Conservation (phyloP, 768 basidiomycete genomes). For the Rickenella mellea region DNA sequence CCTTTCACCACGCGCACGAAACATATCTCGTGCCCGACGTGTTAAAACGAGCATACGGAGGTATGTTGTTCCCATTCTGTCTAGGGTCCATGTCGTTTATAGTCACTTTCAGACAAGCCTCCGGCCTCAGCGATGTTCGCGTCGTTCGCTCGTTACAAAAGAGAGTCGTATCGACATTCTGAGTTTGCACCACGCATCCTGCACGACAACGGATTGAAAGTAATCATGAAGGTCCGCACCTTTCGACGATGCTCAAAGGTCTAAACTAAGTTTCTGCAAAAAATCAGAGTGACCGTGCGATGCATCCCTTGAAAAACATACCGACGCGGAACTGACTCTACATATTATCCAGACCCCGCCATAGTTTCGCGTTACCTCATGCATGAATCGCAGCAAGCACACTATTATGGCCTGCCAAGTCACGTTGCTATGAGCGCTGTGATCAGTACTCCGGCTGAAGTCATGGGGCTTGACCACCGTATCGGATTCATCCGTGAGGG, state of each 20-base stretch:
- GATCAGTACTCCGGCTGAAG: conserved; percentile 53
- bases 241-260: background rate
- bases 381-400: conserved; percentile 63
- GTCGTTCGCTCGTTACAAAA: conserved; percentile 41
- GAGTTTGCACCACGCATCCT: conserved; percentile 50
- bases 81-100: background rate
- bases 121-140: conserved; percentile 73
- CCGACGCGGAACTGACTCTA: background rate
- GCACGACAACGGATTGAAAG: conserved; percentile 35
- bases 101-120: conserved; percentile 16
- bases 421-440: conserved; percentile 51
- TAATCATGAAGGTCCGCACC: conserved; percentile 38
- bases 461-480: conserved; percentile 59
- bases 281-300: background rate
- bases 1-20: conserved; percentile 84
- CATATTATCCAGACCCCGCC: conserved; percentile 39
- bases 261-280: background rate
- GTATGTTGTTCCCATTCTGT: conserved; percentile 26
- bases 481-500: conserved; percentile 62
- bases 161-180: conserved; percentile 44
- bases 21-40: conserved; percentile 81
- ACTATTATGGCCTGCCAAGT: conserved; percentile 51
- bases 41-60: conserved; percentile 62
- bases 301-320: too few relatives aligned
- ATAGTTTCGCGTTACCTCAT: conserved; percentile 57